A percentile compares a stretch with the other conserved stretches of the same genome.
phyloP scores from a whole-genome alignment of 1,284 basidiomycete genomes.

The Cystobasidium sp. region DNA sequence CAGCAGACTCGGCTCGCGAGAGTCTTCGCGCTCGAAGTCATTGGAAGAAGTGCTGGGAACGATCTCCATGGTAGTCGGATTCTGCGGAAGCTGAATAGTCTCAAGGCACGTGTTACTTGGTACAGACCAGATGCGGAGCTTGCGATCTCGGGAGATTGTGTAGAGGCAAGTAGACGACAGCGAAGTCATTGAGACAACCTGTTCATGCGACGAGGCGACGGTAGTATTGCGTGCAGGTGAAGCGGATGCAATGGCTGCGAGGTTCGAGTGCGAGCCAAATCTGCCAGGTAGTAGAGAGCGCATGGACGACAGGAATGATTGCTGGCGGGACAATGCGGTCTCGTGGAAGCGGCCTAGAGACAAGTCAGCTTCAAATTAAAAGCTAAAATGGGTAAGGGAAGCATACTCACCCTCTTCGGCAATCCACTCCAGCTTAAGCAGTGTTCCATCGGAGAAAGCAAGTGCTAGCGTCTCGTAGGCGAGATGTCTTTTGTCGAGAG shows the following conservation, averaged over 20 bases:
- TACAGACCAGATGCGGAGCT: slow-evolving; percentile 75
- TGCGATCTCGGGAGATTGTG: slow-evolving; percentile 85
- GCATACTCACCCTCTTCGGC: slow-evolving; percentile 47
- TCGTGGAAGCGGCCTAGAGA: slow-evolving; percentile 64
- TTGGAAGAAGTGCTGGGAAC: slow-evolving; percentile 17
- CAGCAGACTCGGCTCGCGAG: neutral
- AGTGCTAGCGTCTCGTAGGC: slow-evolving; percentile 18
- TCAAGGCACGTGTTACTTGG: slow-evolving; percentile 56
- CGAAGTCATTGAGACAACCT: slow-evolving; percentile 36
- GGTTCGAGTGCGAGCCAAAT: slow-evolving; percentile 15
- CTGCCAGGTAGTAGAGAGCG: slow-evolving; percentile 57
- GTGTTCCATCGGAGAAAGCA: slow-evolving; percentile 64
- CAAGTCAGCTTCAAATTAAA: slow-evolving; percentile 52
- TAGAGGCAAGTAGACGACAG: slow-evolving; percentile 66
- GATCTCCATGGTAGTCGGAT: slow-evolving; percentile 47
- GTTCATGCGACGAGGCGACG: slow-evolving; percentile 50
- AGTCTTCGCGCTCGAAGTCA: slow-evolving; percentile 6
- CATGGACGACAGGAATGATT: slow-evolving; percentile 66
- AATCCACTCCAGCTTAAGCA: slow-evolving; percentile 68
- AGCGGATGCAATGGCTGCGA: slow-evolving; percentile 44
- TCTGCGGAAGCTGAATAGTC: slow-evolving; percentile 55
- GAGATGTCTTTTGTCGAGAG: neutral
- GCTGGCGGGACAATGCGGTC: slow-evolving; percentile 67
- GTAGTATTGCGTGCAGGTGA: slow-evolving; percentile 66
- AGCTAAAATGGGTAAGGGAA: neutral